phyloP scores from a whole-genome alignment of 179 eudicot species.

The Vitellaria paradoxa region DNA sequence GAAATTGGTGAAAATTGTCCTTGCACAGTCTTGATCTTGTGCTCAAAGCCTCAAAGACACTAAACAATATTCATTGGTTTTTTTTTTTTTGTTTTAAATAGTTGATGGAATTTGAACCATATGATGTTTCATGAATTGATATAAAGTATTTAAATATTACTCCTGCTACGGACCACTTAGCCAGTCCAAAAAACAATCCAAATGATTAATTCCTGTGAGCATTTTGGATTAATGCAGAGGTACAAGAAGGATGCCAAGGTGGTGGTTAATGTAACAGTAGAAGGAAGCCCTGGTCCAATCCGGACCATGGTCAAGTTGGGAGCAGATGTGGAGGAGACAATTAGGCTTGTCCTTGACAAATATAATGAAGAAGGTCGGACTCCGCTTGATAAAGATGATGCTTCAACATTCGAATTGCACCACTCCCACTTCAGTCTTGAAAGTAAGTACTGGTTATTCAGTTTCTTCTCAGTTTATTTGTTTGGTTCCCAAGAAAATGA shows the following conservation, averaged over 20 bases:
- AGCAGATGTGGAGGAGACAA: constrained; percentile 73
- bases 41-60: no score
- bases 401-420: constrained; percentile 61
- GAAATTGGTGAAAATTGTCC: no score
- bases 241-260: constrained; percentile 71
- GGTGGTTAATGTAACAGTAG: constrained; percentile 73
- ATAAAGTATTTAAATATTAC: no score
- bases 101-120: no score
- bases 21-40: no score
- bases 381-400: constrained; percentile 33
- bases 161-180: no score
- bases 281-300: constrained; percentile 86
- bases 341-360: constrained; percentile 52
- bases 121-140: no score
- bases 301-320: constrained; percentile 65
- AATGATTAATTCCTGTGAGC: neutral
- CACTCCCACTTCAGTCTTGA: constrained; percentile 83
- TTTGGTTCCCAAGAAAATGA: no score
- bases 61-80: no score
- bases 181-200: neutral
- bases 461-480: neutral
- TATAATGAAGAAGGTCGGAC: constrained; percentile 74
- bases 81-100: no score
- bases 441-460: constrained; percentile 45
- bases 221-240: constrained; percentile 38